phyloP scores from a whole-genome alignment of 1,284 basidiomycete genomes.

The Melampsora occidentalis region DNA sequence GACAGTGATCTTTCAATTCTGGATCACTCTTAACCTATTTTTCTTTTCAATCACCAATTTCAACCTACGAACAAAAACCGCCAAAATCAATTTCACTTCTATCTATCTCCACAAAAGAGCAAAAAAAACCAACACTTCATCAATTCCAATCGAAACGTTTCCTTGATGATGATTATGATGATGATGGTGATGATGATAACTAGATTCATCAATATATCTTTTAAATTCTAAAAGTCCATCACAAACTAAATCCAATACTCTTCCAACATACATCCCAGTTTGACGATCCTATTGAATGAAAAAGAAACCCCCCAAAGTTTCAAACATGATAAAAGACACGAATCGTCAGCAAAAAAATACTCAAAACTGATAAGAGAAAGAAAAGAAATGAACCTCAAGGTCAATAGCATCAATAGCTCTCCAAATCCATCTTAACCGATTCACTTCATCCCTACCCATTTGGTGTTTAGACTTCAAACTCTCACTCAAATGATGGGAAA shows the following conservation, averaged over 20 bases:
- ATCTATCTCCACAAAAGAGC: too few relatives aligned
- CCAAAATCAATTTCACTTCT: too few relatives aligned
- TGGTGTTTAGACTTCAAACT: neutral
- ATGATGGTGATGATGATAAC: too few relatives aligned
- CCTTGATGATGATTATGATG: too few relatives aligned
- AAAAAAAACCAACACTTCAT: too few relatives aligned
- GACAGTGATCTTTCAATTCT: too few relatives aligned
- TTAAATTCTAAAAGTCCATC: neutral
- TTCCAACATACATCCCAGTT: constrained; percentile 12
- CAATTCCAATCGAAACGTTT: too few relatives aligned
- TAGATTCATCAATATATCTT: neutral
- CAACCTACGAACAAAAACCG: too few relatives aligned
- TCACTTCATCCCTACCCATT: neutral
- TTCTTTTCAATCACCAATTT: too few relatives aligned
- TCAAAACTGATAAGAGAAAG: neutral
- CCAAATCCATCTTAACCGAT: constrained; percentile 36
- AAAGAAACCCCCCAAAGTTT: too few relatives aligned
- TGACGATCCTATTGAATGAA: constrained; percentile 3
- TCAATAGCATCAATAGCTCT: constrained; percentile 9
- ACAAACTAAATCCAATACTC: constrained; percentile 13
- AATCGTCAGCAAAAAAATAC: neutral
- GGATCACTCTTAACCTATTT: too few relatives aligned
- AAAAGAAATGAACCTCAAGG: neutral
- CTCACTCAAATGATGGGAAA: constrained; percentile 19
- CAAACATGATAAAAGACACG: neutral